These are phyloP conservation scores for Myriangium duriaei DNA, from an alignment of 2,329 filamentous ascomycete genomes.

Conservation along the genomic window DNA sequence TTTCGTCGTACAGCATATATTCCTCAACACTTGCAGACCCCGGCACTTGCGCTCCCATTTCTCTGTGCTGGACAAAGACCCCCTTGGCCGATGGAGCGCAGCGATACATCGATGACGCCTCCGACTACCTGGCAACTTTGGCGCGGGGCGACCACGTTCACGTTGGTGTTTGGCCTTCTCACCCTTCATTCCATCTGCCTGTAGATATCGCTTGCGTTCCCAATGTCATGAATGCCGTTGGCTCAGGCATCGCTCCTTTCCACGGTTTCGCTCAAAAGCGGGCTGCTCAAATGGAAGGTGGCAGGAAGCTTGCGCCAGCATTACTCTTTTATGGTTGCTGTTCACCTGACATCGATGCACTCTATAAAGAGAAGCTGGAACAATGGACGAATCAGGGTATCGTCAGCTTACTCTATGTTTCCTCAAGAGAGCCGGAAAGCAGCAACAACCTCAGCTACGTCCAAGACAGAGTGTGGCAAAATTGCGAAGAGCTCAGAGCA, in stretches of 20 bases:
- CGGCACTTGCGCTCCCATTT: too few relatives aligned
- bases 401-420: constrained; percentile 50
- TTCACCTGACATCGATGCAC: constrained; percentile 40
- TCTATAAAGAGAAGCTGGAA: constrained; percentile 48
- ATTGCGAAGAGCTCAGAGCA: constrained; percentile 32
- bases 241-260: constrained; percentile 96
- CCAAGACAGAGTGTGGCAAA: constrained; percentile 39
- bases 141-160: constrained; percentile 30
- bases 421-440: constrained; percentile 32
- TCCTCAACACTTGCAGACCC: too few relatives aligned
- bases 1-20: too few relatives aligned
- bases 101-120: constrained; percentile 31
- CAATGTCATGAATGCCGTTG: constrained; percentile 92
- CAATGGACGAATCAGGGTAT: constrained; percentile 49
- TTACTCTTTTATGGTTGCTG: constrained; percentile 56
- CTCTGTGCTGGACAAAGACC: too few relatives aligned
- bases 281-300: constrained; percentile 31
- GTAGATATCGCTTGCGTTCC: constrained; percentile 27
- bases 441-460: constrained; percentile 41
- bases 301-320: constrained; percentile 32
- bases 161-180: constrained; percentile 29
- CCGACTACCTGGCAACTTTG: constrained; percentile 30
- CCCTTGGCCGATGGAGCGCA: too few relatives aligned
- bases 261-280: constrained; percentile 97
- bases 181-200: constrained; percentile 33